Conservation (phyloP, 148 eudicot genomes). For the Rhododendron griersonianum region DNA sequence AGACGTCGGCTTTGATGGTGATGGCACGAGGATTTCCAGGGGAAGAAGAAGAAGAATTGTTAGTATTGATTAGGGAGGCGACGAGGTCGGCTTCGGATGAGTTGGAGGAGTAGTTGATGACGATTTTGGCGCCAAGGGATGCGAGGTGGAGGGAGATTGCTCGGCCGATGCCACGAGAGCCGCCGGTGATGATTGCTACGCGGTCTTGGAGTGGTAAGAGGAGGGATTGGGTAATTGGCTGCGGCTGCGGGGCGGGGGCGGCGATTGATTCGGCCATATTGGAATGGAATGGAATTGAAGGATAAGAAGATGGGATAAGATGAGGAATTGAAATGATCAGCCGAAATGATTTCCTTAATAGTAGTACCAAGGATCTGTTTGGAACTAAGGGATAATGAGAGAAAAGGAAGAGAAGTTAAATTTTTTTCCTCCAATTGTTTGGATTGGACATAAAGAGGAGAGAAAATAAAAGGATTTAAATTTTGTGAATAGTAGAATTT, state of each 20-base stretch:
- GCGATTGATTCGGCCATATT: neutral
- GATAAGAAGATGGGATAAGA: neutral
- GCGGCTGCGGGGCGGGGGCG: neutral
- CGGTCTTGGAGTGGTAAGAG: constrained; percentile 32
- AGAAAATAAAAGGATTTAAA: too few species aligned
- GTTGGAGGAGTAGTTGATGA: constrained; percentile 43
- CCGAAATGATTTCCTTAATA: neutral
- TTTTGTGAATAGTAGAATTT: too few species aligned
- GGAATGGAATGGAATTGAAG: neutral
- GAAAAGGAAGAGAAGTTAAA: too few species aligned
- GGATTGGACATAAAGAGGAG: too few species aligned
- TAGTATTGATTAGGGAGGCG: constrained; percentile 20
- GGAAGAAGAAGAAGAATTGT: neutral
- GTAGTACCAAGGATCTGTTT: too few species aligned
- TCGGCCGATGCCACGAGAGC: constrained; percentile 42
- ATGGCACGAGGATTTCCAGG: constrained; percentile 13
- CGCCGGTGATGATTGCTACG: constrained; percentile 49
- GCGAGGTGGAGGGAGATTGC: constrained; percentile 38
- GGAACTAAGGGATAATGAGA: too few species aligned
- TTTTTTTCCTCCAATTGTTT: too few species aligned
- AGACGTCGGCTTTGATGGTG: constrained; percentile 36
- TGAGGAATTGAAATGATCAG: neutral
- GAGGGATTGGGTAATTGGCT: neutral
- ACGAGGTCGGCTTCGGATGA: constrained; percentile 24
- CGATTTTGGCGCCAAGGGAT: constrained; percentile 36